Evolutionary conservation across 1,284 basidiomycete species (phyloP), one percentile per base, ranked within the genome.

Genomic region (Sporisorium exsertum): DNA sequence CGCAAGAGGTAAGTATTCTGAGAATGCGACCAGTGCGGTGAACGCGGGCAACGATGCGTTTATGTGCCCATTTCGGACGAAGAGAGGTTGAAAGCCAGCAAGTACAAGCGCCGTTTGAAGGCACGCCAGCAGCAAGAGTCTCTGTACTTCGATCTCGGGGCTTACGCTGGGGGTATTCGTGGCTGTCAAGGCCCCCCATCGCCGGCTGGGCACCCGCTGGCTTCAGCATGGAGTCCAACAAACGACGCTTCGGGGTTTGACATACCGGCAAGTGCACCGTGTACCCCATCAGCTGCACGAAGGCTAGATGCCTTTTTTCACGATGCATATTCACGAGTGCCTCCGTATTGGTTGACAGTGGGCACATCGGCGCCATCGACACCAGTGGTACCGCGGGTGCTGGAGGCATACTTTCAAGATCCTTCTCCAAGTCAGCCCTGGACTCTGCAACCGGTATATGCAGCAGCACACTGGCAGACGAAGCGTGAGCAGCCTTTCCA

Each of bases 101-200:
- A 5, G 18, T 51, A 51, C 29, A 51, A 51, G 49, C 49, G 49
- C 27, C 32, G n/a, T 33, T 27, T 51, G 16, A 51, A 51, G n/a
- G 9, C 5, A 16, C 49, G 49, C 9, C 49, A 51, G 7, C 49
- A 51, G 18, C 49, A 20, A 7, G 27, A 51, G 5, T 20, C 13
- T 33, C 29, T 51, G 29, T 33, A 16, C 27, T 16, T 51, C 13
- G 49, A 51, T n/a, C 16, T 51, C 29, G 8, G 22, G 10, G 3
- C 26, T 2, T 24, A 27, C 13, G 15, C 26, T 27, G 7, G 24
- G 12, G 6, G 26, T 2, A 49, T 18, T 27, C 37, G 15, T 3
- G 7, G 5, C 37, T 8, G 15, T 12, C 37, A n/a, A 4, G 37
- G 37, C 37, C 5, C 37, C 12, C 12, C 37, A 4, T 40, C 13